Conservation (phyloP, 2,329 filamentous ascomycete species). For the Aspergillus brunneoviolaceus region DNA sequence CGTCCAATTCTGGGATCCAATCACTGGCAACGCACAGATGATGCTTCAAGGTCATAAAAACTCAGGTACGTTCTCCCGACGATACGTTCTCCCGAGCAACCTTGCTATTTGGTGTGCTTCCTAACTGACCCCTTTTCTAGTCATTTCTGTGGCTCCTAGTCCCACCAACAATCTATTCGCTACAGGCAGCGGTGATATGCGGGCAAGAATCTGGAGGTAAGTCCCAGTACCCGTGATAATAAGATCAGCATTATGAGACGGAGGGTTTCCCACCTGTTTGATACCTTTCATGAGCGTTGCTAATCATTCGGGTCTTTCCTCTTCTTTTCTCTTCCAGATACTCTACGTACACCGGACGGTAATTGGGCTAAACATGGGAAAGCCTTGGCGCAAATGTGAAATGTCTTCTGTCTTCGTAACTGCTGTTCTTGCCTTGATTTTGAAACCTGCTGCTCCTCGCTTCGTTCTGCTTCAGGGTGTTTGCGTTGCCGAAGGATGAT, state of each 20-base stretch:
- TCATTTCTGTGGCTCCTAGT: slow-evolving; percentile 95
- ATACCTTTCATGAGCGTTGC: neutral
- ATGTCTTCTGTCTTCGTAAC: slow-evolving; percentile 17
- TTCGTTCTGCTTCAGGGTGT: neutral
- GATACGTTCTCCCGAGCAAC: slow-evolving; percentile 37
- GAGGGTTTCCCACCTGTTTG: neutral
- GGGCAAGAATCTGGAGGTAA: slow-evolving; percentile 93
- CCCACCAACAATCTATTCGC: slow-evolving; percentile 86
- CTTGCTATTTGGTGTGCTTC: no score
- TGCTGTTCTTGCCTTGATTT: slow-evolving; percentile 8
- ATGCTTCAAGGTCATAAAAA: slow-evolving; percentile 99
- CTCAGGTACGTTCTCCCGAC: slow-evolving; percentile 57
- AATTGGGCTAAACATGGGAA: slow-evolving; percentile 29
- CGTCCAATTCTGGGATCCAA: slow-evolving; percentile 98
- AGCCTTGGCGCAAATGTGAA: slow-evolving; percentile 36
- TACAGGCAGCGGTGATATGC: slow-evolving; percentile 95
- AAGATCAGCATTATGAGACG: neutral
- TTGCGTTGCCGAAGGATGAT: slow-evolving; percentile 9
- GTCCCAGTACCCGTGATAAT: slow-evolving; percentile 15
- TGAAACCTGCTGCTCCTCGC: slow-evolving; percentile 1
- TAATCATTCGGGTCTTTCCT: slow-evolving; percentile 10
- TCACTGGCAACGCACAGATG: slow-evolving; percentile 88
- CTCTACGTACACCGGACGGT: slow-evolving; percentile 41
- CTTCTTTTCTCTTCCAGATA: slow-evolving; percentile 28
- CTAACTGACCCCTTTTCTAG: slow-evolving; percentile 44